phyloP scores from a whole-genome alignment of 2,329 filamentous ascomycete genomes.

The Fusarium sp. region DNA sequence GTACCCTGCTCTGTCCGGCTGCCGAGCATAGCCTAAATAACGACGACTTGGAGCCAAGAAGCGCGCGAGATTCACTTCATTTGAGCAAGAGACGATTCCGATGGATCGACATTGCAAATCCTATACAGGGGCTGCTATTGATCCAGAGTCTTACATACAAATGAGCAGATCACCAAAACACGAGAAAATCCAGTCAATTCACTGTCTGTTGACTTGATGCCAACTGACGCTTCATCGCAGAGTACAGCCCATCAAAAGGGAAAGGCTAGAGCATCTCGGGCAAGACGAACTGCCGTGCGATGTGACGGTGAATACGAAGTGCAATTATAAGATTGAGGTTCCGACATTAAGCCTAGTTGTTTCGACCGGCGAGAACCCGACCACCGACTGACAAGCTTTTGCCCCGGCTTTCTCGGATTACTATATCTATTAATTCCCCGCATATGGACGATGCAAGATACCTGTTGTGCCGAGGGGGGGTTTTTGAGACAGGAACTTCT shows the following conservation, averaged over 20 bases:
- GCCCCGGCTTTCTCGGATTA: constrained; percentile 24
- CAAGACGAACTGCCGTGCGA: constrained; percentile 1
- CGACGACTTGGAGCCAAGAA: constrained; percentile 28
- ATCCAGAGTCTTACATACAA: neutral
- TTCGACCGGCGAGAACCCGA: constrained; percentile 23
- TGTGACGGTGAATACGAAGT: constrained; percentile 29
- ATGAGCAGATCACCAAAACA: neutral
- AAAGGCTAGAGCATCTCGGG: constrained; percentile 6
- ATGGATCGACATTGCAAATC: constrained; percentile 36
- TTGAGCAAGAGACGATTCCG: constrained; percentile 28
- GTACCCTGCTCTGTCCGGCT: constrained; percentile 1
- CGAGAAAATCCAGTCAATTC: neutral
- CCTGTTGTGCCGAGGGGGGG: neutral
- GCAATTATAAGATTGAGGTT: constrained; percentile 28
- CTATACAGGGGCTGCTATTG: constrained; percentile 5
- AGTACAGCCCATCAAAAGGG: neutral
- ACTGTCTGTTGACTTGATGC: neutral
- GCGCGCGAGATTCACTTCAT: constrained; percentile 26
- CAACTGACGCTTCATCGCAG: neutral
- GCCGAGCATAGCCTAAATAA: constrained; percentile 15
- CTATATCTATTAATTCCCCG: constrained; percentile 17
- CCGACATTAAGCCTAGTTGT: constrained; percentile 17
- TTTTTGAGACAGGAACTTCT: constrained; percentile 3
- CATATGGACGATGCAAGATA: constrained; percentile 11
- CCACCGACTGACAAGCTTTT: constrained; percentile 32